phyloP scores from a whole-genome alignment of 2,329 filamentous ascomycete species.

The Xylaria sp. region DNA sequence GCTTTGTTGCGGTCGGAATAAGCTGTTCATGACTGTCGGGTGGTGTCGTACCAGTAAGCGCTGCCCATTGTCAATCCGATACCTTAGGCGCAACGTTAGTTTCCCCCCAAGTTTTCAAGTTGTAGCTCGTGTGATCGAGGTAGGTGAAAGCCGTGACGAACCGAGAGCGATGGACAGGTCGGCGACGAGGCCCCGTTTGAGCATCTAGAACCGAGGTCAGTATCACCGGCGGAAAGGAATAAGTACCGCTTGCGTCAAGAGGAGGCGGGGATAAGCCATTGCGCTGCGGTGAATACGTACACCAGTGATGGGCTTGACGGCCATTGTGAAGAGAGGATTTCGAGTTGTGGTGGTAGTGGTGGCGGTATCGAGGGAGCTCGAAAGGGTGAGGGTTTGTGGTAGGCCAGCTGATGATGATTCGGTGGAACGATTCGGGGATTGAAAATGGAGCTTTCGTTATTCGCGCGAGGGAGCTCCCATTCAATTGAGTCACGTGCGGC shows the following conservation, averaged over 20 bases:
- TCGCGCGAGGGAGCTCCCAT: slow-evolving; percentile 29
- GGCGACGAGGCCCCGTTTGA: slow-evolving; percentile 68
- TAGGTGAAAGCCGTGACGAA: slow-evolving; percentile 51
- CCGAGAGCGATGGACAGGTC: slow-evolving; percentile 67
- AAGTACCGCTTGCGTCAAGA: slow-evolving; percentile 43
- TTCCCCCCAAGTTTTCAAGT: background rate
- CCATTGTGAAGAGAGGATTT: slow-evolving; percentile 57
- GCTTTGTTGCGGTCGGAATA: background rate
- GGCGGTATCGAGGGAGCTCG: slow-evolving; percentile 21
- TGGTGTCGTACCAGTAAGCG: slow-evolving; percentile 64
- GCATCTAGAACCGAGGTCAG: slow-evolving; percentile 61
- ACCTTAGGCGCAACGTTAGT: slow-evolving; percentile 57
- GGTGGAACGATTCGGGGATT: slow-evolving; percentile 35
- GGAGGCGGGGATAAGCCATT: slow-evolving; percentile 46
- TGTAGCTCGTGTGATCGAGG: background rate
- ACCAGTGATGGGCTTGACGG: slow-evolving; percentile 68
- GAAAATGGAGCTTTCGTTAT: slow-evolving; percentile 40
- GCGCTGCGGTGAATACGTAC: slow-evolving; percentile 58
- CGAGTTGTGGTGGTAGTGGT: slow-evolving; percentile 34
- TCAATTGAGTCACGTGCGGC: slow-evolving; percentile 32
- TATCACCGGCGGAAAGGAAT: slow-evolving; percentile 7
- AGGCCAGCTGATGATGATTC: slow-evolving; percentile 33
- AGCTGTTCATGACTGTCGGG: slow-evolving; percentile 9
- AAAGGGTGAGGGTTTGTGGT: slow-evolving; percentile 13
- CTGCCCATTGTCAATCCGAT: slow-evolving; percentile 66